Percentiles rank a stretch among this genome's conserved stretches.
Evolutionary conservation across 257 asterid genomes (phyloP).

Genomic region (Forsythia suspensa): DNA sequence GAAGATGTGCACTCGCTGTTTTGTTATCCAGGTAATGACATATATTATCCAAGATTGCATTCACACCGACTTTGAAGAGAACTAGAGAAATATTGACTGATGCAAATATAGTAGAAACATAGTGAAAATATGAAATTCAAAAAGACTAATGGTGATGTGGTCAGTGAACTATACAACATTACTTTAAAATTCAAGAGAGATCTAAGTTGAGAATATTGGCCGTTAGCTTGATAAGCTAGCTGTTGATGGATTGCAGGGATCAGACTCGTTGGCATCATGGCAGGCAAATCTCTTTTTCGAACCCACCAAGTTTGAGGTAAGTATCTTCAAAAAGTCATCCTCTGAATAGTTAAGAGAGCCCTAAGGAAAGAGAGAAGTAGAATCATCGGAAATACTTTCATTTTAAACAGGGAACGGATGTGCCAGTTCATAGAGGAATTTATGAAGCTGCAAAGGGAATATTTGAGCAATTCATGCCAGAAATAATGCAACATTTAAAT

Average conservation of each 20-base stretch:
- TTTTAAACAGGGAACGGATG: constrained; percentile 58
- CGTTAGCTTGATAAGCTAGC: constrained; percentile 10
- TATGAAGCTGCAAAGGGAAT: constrained; percentile 97
- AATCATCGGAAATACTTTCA: background rate
- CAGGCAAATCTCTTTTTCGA: constrained; percentile 88
- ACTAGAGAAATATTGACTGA: no score
- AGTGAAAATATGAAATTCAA: no score
- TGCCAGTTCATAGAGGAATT: constrained; percentile 82
- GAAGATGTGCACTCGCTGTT: constrained; percentile 59
- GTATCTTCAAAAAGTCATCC: background rate
- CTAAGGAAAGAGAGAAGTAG: background rate
- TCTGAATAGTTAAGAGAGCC: background rate
- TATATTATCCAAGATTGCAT: background rate
- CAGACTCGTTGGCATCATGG: constrained; percentile 90
- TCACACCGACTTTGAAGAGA: background rate
- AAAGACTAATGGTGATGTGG: no score
- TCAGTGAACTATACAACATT: no score
- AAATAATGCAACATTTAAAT: constrained; percentile 55
- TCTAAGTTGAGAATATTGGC: background rate
- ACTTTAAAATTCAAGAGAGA: background rate
- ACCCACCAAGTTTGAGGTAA: constrained; percentile 80
- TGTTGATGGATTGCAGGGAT: constrained; percentile 56
- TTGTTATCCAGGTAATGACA: constrained; percentile 70
- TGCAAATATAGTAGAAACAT: no score
- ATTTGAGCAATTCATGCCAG: constrained; percentile 80